Base-by-base conservation (phyloP, 257 asterid species). In the Solanum virginianum region DNA sequence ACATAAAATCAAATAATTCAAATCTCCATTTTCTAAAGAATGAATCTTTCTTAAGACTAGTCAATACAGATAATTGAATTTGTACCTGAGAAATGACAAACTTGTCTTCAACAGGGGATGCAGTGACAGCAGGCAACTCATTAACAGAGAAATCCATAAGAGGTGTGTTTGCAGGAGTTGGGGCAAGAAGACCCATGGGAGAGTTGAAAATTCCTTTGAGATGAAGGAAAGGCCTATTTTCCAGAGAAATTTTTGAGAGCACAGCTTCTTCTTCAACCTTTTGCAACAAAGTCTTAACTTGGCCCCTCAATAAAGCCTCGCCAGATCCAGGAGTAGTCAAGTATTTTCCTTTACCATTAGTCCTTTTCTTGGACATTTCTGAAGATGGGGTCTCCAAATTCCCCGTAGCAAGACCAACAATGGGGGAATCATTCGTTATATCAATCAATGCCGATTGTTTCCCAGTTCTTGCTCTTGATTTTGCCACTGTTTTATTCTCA, bases 121-220 rank as follows among this genome's bases (percentile, higher is more conserved):
- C 88, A 9, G 90, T 86, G 55, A 84, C 86, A 75, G 88, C 84
- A 15, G 57, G 70, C 51, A 62, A 80, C 41, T 68, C 72, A 80
- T 77, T 82, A 2, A 18, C 90, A 55, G 91, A 90, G 71, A 89
- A 53, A 69, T 82, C 83, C 60, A 89, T 85, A 41, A 92, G 94
- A 2, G 98, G 99, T 4, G 99, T 96, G 83, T 94, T 96, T 1
- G 97, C 97, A 2, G 99, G 98, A 66, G 99, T 96, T 0, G 98
- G 98, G 26, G 97, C 98, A 53, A 84, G 84, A 80, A 93, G 89
- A 69, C 86, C 90, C 80, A 90, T 85, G 0, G 99, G 96, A 68
- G 98, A 94, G 63, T 82, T 86, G 39, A 87, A 71, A 39, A 89
- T 63, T n/a, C 93, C 95, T 79, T 90, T 87, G 12, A 92, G 88